Evolutionary conservation across 2,329 filamentous ascomycete genomes (phyloP).

Genomic region (Epichloe aotearoae): DNA sequence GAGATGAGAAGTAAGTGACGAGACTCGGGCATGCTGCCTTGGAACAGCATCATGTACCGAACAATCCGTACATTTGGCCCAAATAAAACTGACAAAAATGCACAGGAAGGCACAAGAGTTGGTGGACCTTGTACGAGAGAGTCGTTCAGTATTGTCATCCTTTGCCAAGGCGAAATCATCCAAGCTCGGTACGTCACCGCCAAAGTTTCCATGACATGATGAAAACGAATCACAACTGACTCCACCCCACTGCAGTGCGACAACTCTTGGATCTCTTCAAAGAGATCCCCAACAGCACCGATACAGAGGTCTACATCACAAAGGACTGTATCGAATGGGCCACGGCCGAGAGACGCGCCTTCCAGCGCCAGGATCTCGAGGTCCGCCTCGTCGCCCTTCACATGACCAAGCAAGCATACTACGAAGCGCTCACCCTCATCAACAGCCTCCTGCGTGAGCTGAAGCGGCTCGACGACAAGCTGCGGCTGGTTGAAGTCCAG

Average conservation of each 20-base stretch:
- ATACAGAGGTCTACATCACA: constrained; percentile 87
- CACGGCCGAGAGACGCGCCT: constrained; percentile 82
- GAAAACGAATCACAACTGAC: background rate
- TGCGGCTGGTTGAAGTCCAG: constrained; percentile 95
- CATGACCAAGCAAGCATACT: constrained; percentile 96
- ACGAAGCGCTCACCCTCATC: constrained; percentile 92
- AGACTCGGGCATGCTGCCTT: background rate
- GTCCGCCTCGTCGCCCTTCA: constrained; percentile 85
- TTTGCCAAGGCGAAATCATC: constrained; percentile 99
- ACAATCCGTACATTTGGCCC: background rate
- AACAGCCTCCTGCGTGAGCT: constrained; percentile 92
- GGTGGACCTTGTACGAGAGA: constrained; percentile 79
- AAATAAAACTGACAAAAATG: background rate
- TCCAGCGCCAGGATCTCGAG: constrained; percentile 96
- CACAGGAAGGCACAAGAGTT: constrained; percentile 67
- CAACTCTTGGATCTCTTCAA: constrained; percentile 93
- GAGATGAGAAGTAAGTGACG: constrained; percentile 62
- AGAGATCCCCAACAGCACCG: constrained; percentile 84
- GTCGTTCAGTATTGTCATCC: constrained; percentile 79
- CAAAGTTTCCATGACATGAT: background rate
- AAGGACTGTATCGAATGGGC: constrained; percentile 99
- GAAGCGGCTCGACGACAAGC: constrained; percentile 96
- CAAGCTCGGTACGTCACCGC: constrained; percentile 63
- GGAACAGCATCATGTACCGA: background rate
- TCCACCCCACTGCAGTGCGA: constrained; percentile 52